phyloP scores from a whole-genome alignment of 257 asterid species.

The Gentiana dahurica region DNA sequence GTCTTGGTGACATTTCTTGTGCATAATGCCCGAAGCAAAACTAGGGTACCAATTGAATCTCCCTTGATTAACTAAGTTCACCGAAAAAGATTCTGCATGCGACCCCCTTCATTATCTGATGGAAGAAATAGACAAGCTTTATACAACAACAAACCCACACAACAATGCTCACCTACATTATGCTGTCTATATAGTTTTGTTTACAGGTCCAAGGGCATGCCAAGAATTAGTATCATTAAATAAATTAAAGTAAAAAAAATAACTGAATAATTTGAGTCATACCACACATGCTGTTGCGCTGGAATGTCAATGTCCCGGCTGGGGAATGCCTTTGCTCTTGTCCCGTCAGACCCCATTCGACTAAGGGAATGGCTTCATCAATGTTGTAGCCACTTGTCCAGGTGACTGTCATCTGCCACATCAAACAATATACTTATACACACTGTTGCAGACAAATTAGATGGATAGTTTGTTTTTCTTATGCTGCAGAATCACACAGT shows the following conservation, averaged over 20 bases:
- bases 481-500: too few species aligned
- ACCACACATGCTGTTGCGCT: conserved; percentile 83
- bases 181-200: background rate
- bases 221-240: background rate
- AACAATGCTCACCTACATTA: background rate
- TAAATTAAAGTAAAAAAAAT: too few species aligned
- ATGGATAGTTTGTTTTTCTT: too few species aligned
- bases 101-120: background rate
- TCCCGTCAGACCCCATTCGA: conserved; percentile 53
- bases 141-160: background rate
- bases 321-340: conserved; percentile 36
- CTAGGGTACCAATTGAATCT: too few species aligned
- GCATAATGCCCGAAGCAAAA: too few species aligned
- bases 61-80: background rate
- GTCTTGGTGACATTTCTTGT: too few species aligned
- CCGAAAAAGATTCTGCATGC: background rate
- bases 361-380: conserved; percentile 67
- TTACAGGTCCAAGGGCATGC: background rate
- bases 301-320: conserved; percentile 68
- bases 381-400: conserved; percentile 87
- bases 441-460: too few species aligned
- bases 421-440: background rate
- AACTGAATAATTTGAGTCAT: conserved; percentile 9
- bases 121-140: background rate
- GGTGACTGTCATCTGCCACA: conserved; percentile 70